Conservation (phyloP, 1,139 yeast species). For the Hansenula lynferdii region DNA sequence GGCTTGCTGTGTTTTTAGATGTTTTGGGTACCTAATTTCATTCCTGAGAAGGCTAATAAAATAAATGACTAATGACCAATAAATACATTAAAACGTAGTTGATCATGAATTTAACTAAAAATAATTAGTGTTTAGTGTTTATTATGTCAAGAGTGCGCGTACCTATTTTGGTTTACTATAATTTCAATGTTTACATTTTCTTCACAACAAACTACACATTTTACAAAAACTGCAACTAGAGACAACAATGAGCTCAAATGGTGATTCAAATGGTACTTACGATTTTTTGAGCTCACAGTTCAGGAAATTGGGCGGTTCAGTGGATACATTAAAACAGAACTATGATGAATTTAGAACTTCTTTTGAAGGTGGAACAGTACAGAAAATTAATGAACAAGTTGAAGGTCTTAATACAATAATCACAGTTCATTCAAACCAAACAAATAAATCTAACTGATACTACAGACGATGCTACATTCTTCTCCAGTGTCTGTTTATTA, state of each 20-base stretch:
- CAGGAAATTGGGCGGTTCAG: neutral
- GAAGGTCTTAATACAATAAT: neutral
- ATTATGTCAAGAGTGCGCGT: too few relatives aligned
- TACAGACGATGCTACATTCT: too few relatives aligned
- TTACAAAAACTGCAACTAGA: too few relatives aligned
- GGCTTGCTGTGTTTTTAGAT: slow-evolving; percentile 15
- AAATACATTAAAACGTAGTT: too few relatives aligned
- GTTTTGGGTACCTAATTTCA: slow-evolving; percentile 3
- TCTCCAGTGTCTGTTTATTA: too few relatives aligned
- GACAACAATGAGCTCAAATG: neutral
- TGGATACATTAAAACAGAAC: neutral
- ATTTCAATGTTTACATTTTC: too few relatives aligned
- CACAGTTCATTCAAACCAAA: neutral
- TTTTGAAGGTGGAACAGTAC: neutral
- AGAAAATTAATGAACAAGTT: neutral
- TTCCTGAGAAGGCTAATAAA: neutral
- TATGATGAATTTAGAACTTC: neutral
- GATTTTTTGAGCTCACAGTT: neutral
- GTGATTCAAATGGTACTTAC: neutral
- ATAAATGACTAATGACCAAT: neutral
- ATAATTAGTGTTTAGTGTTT: too few relatives aligned
- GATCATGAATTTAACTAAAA: neutral
- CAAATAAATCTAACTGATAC: too few relatives aligned
- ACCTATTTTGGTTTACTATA: too few relatives aligned
- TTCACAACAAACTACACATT: too few relatives aligned